phyloP scores from a whole-genome alignment of 352 stramenopile genomes.

The Pythium aristosporum region DNA sequence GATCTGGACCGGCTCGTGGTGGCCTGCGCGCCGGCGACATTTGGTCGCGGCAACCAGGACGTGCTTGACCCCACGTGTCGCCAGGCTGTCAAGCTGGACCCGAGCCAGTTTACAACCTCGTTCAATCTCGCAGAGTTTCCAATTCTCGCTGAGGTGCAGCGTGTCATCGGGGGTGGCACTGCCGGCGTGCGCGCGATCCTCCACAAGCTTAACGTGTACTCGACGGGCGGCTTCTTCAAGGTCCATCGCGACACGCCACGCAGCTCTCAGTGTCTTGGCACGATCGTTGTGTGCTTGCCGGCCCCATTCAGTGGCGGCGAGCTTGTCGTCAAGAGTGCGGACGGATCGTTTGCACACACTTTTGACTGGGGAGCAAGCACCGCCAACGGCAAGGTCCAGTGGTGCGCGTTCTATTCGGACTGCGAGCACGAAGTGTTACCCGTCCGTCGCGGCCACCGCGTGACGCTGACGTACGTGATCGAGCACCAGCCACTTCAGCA shows the following conservation, averaged over 20 bases:
- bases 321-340: conserved; percentile 14
- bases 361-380: neutral
- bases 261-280: conserved; percentile 10
- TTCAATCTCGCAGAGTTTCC: conserved; percentile 8
- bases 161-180: neutral
- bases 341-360: conserved; percentile 3
- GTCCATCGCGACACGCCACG: conserved; percentile 17
- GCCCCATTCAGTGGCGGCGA: conserved; percentile 14
- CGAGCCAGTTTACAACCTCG: conserved; percentile 1
- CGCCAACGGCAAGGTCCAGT: conserved; percentile 5
- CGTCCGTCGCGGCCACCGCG: neutral
- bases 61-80: conserved; percentile 16
- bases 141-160: conserved; percentile 10
- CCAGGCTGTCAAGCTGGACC: conserved; percentile 3
- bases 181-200: neutral
- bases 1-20: conserved; percentile 2
- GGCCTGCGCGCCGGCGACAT: conserved; percentile 5
- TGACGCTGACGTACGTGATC: conserved; percentile 9
- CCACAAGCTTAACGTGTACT: conserved; percentile 23
- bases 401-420: conserved; percentile 19
- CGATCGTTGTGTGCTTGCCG: conserved; percentile 19
- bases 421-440: conserved; percentile 21
- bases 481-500: neutral
- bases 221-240: conserved; percentile 21
- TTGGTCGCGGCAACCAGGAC: conserved; percentile 7